Conservation (phyloP, 148 eudicot genomes). For the Camellia lanceoleosa region DNA sequence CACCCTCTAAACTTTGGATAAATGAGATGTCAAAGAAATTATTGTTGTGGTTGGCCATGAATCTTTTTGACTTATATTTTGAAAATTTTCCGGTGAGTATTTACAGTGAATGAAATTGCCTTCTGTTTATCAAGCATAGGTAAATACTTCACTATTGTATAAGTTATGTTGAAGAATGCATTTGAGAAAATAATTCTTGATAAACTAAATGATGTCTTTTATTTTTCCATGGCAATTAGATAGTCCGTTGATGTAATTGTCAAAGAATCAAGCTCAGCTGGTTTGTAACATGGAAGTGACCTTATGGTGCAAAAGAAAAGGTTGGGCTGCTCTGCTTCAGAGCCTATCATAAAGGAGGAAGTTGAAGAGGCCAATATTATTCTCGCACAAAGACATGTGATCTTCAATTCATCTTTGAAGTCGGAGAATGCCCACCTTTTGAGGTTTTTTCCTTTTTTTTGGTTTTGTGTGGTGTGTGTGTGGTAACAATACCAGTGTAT, state of each 20-base stretch:
- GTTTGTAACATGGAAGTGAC: background rate
- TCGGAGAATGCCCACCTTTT: background rate
- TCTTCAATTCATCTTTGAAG: background rate
- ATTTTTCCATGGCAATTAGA: background rate
- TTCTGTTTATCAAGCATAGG: background rate
- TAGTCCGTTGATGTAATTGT: background rate
- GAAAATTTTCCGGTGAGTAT: too few relatives aligned
- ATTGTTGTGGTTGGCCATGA: too few relatives aligned
- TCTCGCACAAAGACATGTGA: background rate
- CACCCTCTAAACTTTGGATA: too few relatives aligned
- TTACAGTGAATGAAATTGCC: too few relatives aligned
- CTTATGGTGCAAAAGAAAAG: background rate
- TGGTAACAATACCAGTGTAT: too few relatives aligned
- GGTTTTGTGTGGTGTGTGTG: too few relatives aligned
- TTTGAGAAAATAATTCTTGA: too few relatives aligned
- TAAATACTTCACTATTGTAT: background rate
- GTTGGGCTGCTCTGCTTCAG: background rate
- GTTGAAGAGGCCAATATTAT: background rate
- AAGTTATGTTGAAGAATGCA: too few relatives aligned
- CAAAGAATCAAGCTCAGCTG: background rate
- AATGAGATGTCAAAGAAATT: too few relatives aligned
- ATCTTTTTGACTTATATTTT: too few relatives aligned
- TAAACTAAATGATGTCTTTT: background rate
- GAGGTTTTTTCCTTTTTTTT: too few relatives aligned
- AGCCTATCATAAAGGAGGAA: background rate